These are phyloP conservation scores for Daldinia childiae DNA, from an alignment of 495 filamentous ascomycete genomes.

Conservation along the genomic window DNA sequence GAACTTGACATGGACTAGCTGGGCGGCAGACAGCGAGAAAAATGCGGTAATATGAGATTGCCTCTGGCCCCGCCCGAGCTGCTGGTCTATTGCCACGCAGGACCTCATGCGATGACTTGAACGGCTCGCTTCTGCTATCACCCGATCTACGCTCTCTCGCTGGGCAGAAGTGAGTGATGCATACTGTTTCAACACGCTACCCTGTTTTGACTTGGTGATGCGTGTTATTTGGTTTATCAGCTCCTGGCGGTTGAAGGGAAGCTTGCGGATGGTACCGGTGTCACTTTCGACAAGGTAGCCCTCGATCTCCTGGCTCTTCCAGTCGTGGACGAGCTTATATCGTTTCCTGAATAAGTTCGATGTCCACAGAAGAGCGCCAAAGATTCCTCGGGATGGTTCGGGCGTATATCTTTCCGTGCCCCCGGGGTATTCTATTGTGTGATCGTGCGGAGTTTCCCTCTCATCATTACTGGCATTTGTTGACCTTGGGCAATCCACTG, in stretches of 20 bases:
- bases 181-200: slow-evolving; percentile 19
- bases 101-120: slow-evolving; percentile 6
- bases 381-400: background rate
- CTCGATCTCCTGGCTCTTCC: slow-evolving; percentile 19
- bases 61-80: background rate
- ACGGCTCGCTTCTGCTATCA: slow-evolving; percentile 1
- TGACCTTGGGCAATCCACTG: background rate
- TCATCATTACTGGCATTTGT: background rate
- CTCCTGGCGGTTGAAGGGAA: slow-evolving; percentile 10
- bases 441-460: background rate
- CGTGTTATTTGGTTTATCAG: background rate
- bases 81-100: slow-evolving; percentile 14
- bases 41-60: background rate
- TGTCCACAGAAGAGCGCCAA: background rate
- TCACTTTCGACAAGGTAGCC: slow-evolving; percentile 22
- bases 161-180: background rate
- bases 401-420: background rate
- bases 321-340: background rate
- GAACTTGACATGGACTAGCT: slow-evolving; percentile 10
- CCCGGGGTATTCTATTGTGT: background rate
- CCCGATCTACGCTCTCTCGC: slow-evolving; percentile 9
- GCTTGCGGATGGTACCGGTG: background rate
- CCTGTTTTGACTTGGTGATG: background rate
- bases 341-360: slow-evolving; percentile 8
- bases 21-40: background rate